Conservation (phyloP, 768 basidiomycete species). For the Tephrocybe sp. region DNA sequence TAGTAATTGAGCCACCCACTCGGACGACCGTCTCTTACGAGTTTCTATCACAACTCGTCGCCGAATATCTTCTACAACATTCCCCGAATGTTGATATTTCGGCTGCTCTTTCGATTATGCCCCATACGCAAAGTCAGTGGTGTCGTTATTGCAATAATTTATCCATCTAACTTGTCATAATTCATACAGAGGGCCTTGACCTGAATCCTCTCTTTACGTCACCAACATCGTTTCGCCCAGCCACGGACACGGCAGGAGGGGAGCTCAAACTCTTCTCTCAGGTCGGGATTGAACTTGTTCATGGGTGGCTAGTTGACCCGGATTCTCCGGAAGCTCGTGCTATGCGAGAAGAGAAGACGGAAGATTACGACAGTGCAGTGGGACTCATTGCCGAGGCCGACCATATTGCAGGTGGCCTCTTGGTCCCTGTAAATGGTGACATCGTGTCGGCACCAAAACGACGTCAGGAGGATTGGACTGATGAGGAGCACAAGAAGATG, state of each 20-base stretch:
- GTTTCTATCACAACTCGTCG: conserved; percentile 78
- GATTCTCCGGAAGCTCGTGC: conserved; percentile 55
- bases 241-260: conserved; percentile 51
- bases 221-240: conserved; percentile 64
- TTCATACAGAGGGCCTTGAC: conserved; percentile 75
- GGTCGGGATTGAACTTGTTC: conserved; percentile 76
- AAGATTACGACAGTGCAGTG: conserved; percentile 75
- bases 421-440: conserved; percentile 44
- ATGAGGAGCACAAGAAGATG: conserved; percentile 60
- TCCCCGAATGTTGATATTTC: conserved; percentile 63
- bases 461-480: conserved; percentile 34
- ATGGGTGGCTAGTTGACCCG: conserved; percentile 87
- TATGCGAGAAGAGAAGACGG: conserved; percentile 38
- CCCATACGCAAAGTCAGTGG: conserved; percentile 68
- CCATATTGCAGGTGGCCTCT: conserved; percentile 59
- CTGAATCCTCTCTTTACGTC: conserved; percentile 82
- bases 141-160: not conserved
- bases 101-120: conserved; percentile 73
- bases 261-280: conserved; percentile 86
- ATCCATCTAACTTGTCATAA: not conserved
- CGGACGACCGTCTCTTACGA: conserved; percentile 80
- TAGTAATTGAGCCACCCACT: conserved; percentile 63
- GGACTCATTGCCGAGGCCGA: conserved; percentile 79
- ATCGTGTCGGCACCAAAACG: conserved; percentile 15
- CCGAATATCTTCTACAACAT: conserved; percentile 69